Evolutionary conservation across 495 filamentous ascomycete genomes (phyloP).

Genomic region (Mycothermus thermophilus): DNA sequence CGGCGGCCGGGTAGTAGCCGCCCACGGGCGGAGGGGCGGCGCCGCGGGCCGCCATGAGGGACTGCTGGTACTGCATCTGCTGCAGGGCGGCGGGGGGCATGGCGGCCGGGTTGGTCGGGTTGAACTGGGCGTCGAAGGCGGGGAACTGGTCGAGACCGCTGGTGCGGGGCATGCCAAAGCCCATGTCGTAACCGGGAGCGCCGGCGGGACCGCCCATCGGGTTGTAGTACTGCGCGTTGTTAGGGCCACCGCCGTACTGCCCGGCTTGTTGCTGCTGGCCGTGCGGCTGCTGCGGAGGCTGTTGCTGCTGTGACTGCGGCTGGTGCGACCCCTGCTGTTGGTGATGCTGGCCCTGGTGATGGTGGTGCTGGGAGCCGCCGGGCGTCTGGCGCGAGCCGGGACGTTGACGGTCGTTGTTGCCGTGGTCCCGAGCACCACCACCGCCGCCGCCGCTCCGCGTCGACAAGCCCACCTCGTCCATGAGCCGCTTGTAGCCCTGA

Average conservation of each 20-base stretch:
- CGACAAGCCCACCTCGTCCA: conserved; percentile 90
- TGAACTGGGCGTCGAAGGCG: conserved; percentile 37
- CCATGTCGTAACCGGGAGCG: conserved; percentile 30
- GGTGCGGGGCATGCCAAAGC: conserved; percentile 38
- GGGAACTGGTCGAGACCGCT: conserved; percentile 45
- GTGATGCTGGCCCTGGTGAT: conserved; percentile 12
- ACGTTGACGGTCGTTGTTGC: conserved; percentile 38
- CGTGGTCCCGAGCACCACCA: conserved; percentile 31
- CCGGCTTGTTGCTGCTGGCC: conserved; percentile 20
- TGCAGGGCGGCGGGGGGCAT: conserved; percentile 37
- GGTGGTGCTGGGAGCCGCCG: conserved; percentile 23
- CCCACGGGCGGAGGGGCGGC: too few relatives aligned
- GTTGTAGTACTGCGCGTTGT: conserved; percentile 30
- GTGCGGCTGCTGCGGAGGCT: conserved; percentile 11
- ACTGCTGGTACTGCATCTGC: conserved; percentile 47
- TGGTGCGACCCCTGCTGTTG: too few relatives aligned
- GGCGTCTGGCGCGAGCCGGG: conserved; percentile 41
- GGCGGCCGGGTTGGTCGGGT: conserved; percentile 30
- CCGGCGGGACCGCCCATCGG: conserved; percentile 21
- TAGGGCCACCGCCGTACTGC: conserved; percentile 12
- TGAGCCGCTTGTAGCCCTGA: conserved; percentile 94
- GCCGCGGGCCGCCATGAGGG: conserved; percentile 38
- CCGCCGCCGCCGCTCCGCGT: conserved; percentile 30
- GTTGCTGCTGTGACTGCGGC: conserved; percentile 12
- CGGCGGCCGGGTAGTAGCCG: too few relatives aligned